A percentile compares a stretch with the other conserved stretches of the same genome.
Evolutionary conservation across 306 rosid genomes (phyloP).

Genomic region (Dryas alaskensis): DNA sequence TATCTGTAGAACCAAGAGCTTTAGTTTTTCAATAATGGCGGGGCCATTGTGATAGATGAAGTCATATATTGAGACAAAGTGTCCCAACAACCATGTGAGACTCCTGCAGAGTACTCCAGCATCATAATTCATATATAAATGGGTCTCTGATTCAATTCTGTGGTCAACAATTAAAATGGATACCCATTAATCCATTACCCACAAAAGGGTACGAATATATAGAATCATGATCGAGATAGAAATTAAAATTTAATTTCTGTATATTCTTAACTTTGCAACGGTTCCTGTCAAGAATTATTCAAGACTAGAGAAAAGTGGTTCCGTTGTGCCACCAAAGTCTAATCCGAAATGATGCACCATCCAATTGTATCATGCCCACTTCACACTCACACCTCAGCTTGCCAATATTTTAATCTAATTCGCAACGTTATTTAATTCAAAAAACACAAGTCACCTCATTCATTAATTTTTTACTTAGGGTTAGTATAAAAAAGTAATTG

Average conservation of each 20-base stretch:
- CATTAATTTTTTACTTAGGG: neutral
- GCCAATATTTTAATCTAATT: neutral
- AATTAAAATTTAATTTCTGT: neutral
- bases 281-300: constrained; percentile 5
- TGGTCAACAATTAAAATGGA: constrained; percentile 12
- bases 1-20: neutral
- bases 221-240: neutral
- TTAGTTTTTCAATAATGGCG: constrained; percentile 11
- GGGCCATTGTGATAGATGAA: neutral
- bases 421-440: neutral
- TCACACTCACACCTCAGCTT: constrained; percentile 12
- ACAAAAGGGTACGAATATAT: neutral
- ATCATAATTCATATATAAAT: neutral
- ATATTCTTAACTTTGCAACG: constrained; percentile 1
- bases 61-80: constrained; percentile 15
- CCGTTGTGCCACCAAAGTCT: constrained; percentile 30
- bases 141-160: neutral
- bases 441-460: neutral
- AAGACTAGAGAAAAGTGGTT: constrained; percentile 10
- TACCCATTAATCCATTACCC: neutral
- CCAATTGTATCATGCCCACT: neutral
- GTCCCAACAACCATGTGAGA: constrained; percentile 24
- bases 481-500: neutral
- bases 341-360: constrained; percentile 17
- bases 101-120: constrained; percentile 7